phyloP scores from a whole-genome alignment of 495 filamentous ascomycete species.

The Penicillium simplicissimum region DNA sequence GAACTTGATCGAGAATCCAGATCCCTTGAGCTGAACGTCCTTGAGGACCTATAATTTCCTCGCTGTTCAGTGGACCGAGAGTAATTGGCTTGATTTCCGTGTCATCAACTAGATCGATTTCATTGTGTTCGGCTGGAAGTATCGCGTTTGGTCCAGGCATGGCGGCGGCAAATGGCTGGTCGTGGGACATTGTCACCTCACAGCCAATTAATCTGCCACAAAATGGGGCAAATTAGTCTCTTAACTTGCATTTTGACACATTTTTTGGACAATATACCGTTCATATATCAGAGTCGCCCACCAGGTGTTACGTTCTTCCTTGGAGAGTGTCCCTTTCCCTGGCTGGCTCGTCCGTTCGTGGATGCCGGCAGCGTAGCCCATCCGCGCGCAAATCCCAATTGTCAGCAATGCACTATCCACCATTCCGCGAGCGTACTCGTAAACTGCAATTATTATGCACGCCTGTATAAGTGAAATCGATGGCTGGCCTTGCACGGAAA shows the following conservation, averaged over 20 bases:
- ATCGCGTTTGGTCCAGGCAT: not conserved
- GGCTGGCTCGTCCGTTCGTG: not conserved
- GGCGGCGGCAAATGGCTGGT: slow-evolving; percentile 6
- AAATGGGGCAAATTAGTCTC: not conserved
- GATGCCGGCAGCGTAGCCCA: slow-evolving; percentile 8
- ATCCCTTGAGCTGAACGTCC: slow-evolving; percentile 5
- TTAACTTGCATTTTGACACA: not conserved
- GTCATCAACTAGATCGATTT: not conserved
- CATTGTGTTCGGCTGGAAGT: slow-evolving; percentile 4
- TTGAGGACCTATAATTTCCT: not conserved
- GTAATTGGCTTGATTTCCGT: not conserved
- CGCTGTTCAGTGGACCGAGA: not conserved
- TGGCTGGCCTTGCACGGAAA: not conserved
- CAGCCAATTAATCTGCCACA: slow-evolving; percentile 5
- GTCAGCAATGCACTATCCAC: slow-evolving; percentile 3
- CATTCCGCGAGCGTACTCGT: slow-evolving; percentile 10
- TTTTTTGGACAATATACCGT: not conserved
- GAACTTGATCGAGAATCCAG: slow-evolving; percentile 10
- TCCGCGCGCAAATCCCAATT: not conserved
- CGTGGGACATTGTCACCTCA: not conserved
- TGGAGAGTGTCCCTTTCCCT: not conserved
- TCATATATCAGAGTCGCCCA: slow-evolving; percentile 10
- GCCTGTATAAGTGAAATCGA: slow-evolving; percentile 5
- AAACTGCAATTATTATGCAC: not conserved
- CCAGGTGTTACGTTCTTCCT: slow-evolving; percentile 12